Base-by-base conservation (phyloP, 1,139 yeast species). In the Maudiozyma humilis region DNA sequence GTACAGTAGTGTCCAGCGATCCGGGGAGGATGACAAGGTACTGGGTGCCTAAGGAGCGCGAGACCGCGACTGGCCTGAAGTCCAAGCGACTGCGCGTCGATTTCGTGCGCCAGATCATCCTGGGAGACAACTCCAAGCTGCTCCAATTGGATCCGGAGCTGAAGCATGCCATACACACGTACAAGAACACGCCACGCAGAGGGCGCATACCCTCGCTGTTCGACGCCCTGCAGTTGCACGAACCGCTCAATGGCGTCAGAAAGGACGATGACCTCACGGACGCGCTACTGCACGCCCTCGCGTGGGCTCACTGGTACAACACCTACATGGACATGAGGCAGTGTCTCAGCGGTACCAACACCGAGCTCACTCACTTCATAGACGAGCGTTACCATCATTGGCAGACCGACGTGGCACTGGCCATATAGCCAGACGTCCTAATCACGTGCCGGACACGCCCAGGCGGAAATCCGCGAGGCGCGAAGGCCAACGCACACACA, bases 211-310 rank as follows among this genome's bases (percentile, higher is more conserved):
- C 41, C 18, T 50, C 47, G 16, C 36, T 57, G 12, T 56, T 44
- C 38, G 54, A 57, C 27, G 15, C 31, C 1, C 20, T 51, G 44
- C 27, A 40, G 47, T 15, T 53, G 46, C 6, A 38, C 36, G 37
- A 48, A 47, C 35, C 32, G 1, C 41, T 29, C 2, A 47, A 53
- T 7, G 63, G 62, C 1, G 54, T 60, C 2, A 64, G 62, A 27
- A 79, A 79, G 53, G 73, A 74, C 31, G 87, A 80, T 55, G 87
- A 80, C 54, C 57, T 78, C 17, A 73, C 76, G 7, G 87, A 80
- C 55, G 69, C 81, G 0, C 60, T 80, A 15, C 57, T 79, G 3
- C 85, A 80, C 57, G 82, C 76, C 0, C 44, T 78, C 0, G 68
- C 78, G 0, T 76, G 78, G 74, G 45, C 66, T 13, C 61, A 66